Conservation (phyloP, 768 basidiomycete species). For the Psilocybe cyanescens region DNA sequence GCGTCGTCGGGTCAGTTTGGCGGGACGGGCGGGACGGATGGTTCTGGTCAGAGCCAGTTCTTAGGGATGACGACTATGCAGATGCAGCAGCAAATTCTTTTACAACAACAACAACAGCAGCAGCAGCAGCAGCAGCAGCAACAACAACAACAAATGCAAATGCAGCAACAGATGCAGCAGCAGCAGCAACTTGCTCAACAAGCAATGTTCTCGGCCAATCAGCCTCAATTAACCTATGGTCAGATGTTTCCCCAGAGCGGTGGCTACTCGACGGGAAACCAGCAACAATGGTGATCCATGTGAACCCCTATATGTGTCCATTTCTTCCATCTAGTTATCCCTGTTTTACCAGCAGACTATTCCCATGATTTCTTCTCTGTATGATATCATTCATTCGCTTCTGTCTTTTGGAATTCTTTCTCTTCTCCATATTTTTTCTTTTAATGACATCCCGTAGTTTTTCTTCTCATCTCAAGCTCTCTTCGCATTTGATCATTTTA, state of each 20-base stretch:
- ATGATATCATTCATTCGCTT: background rate
- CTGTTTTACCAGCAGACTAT: background rate
- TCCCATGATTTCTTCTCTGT: background rate
- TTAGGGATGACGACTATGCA: constrained; percentile 34
- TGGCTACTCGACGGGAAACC: constrained; percentile 24
- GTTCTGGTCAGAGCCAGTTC: constrained; percentile 30
- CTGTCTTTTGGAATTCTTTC: background rate
- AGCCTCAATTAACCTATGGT: constrained; percentile 33
- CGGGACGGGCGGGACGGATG: constrained; percentile 15
- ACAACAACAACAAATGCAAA: constrained; percentile 30
- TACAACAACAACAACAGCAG: constrained; percentile 20
- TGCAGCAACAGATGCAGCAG: constrained; percentile 15
- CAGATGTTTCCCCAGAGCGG: constrained; percentile 27
- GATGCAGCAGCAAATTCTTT: constrained; percentile 34
- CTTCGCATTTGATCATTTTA: background rate
- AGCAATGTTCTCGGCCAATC: constrained; percentile 23
- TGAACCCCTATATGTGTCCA: constrained; percentile 15
- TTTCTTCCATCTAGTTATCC: background rate
- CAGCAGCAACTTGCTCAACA: constrained; percentile 10
- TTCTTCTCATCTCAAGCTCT: background rate
- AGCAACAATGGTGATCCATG: constrained; percentile 40
- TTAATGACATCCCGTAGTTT: background rate
- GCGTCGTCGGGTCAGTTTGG: constrained; percentile 34
- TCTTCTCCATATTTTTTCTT: background rate
- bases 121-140: constrained; percentile 22